Conservation (phyloP, 345 rosid genomes). For the Camelina sativa region DNA sequence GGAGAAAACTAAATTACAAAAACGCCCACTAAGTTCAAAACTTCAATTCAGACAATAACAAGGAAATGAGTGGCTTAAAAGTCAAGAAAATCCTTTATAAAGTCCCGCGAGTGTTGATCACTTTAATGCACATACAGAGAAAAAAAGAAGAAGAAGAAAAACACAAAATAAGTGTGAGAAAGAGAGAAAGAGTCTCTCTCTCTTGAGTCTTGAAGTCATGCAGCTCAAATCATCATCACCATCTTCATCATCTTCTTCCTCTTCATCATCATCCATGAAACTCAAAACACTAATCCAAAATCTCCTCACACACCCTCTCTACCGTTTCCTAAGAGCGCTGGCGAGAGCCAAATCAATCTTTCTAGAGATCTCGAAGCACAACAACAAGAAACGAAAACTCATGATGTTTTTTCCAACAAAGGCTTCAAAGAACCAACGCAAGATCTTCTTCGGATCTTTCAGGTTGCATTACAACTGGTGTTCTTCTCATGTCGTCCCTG, state of each 20-base stretch:
- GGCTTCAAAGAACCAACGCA: constrained; percentile 53
- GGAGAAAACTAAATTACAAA: constrained; percentile 22
- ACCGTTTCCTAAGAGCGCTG: constrained; percentile 63
- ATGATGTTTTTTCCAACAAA: constrained; percentile 51
- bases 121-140: constrained; percentile 16
- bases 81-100: constrained; percentile 51
- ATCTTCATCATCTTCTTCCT: constrained; percentile 17
- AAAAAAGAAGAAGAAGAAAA: background rate
- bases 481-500: constrained; percentile 73
- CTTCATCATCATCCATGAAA: constrained; percentile 55
- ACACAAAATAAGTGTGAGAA: constrained; percentile 38
- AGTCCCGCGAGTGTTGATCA: constrained; percentile 50
- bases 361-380: constrained; percentile 51
- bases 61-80: constrained; percentile 36
- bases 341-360: constrained; percentile 64
- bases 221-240: constrained; percentile 39
- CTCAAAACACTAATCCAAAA: constrained; percentile 74
- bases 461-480: constrained; percentile 92
- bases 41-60: constrained; percentile 13
- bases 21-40: constrained; percentile 27
- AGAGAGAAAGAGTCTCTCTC: constrained; percentile 32
- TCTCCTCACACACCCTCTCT: constrained; percentile 59
- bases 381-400: constrained; percentile 37
- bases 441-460: constrained; percentile 79
- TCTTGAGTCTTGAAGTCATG: constrained; percentile 32